A percentile compares a stretch with the other conserved stretches of the same genome.
Conservation (phyloP, 148 eudicot species). For the Silene uniflora region DNA sequence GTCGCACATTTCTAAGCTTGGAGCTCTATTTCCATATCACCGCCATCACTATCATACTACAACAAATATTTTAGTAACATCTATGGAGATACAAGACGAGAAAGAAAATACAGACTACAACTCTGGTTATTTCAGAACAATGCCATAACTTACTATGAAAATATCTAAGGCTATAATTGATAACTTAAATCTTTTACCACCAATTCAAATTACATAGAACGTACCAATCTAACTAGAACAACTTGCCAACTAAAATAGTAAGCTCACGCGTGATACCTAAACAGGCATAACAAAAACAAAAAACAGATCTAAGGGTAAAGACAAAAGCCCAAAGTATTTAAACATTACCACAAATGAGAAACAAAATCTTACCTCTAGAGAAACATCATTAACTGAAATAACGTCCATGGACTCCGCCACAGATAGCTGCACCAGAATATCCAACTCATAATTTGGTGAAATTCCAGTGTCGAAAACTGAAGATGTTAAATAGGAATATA, state of each 20-base stretch:
- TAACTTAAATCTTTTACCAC: background rate
- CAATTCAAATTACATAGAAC: background rate
- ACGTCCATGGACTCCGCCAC: constrained; percentile 63
- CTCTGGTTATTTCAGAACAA: background rate
- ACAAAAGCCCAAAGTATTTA: background rate
- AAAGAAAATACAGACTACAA: background rate
- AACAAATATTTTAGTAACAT: background rate
- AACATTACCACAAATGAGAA: constrained; percentile 3
- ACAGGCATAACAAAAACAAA: background rate
- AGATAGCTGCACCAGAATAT: constrained; percentile 54
- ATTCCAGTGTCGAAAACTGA: constrained; percentile 4
- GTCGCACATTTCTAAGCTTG: background rate
- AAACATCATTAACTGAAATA: constrained; percentile 54
- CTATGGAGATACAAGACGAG: background rate
- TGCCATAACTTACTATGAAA: background rate
- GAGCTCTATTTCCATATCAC: background rate
- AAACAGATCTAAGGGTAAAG: background rate
- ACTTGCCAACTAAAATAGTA: background rate
- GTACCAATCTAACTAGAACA: background rate
- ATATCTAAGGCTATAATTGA: background rate
- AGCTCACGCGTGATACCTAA: background rate
- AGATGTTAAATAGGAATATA: constrained; percentile 2
- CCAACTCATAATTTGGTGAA: constrained; percentile 10
- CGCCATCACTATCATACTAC: background rate
- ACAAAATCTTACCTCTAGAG: constrained; percentile 55